These are phyloP conservation scores for Aspergillus persii DNA, from an alignment of 2,329 filamentous ascomycete genomes.

Conservation along the genomic window DNA sequence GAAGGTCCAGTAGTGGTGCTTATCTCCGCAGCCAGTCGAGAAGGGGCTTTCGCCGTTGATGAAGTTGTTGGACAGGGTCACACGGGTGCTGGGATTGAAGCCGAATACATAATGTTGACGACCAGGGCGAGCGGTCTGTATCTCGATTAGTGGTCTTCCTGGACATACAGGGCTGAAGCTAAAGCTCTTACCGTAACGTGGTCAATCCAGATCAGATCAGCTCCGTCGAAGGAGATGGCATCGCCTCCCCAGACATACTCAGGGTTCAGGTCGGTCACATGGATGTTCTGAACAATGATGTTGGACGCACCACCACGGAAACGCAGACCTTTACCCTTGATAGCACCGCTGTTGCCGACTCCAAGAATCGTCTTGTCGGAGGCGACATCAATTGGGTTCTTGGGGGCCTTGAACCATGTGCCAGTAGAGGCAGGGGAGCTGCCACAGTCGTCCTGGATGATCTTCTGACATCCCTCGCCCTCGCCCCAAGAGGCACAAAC, in stretches of 20 bases:
- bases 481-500: conserved; percentile 30
- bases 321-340: conserved; percentile 55
- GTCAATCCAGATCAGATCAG: conserved; percentile 45
- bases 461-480: conserved; percentile 45
- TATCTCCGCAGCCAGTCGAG: conserved; percentile 55
- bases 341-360: conserved; percentile 50
- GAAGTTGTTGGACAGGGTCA: conserved; percentile 11
- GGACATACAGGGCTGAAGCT: too few relatives aligned
- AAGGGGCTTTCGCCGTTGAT: conserved; percentile 55
- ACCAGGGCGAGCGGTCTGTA: conserved; percentile 27
- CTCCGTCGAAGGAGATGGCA: conserved; percentile 50
- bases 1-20: conserved; percentile 58
- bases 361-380: conserved; percentile 58
- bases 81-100: conserved; percentile 13
- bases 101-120: conserved; percentile 22
- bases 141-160: too few relatives aligned
- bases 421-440: conserved; percentile 49
- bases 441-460: conserved; percentile 54
- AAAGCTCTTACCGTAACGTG: conserved; percentile 36
- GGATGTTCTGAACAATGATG: conserved; percentile 59
- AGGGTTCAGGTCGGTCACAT: conserved; percentile 52
- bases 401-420: conserved; percentile 49
- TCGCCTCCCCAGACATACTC: conserved; percentile 58
- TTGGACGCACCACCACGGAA: conserved; percentile 46
- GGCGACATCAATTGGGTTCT: conserved; percentile 48